Conservation (phyloP, 148 eudicot species). For the Fagopyrum esculentum region DNA sequence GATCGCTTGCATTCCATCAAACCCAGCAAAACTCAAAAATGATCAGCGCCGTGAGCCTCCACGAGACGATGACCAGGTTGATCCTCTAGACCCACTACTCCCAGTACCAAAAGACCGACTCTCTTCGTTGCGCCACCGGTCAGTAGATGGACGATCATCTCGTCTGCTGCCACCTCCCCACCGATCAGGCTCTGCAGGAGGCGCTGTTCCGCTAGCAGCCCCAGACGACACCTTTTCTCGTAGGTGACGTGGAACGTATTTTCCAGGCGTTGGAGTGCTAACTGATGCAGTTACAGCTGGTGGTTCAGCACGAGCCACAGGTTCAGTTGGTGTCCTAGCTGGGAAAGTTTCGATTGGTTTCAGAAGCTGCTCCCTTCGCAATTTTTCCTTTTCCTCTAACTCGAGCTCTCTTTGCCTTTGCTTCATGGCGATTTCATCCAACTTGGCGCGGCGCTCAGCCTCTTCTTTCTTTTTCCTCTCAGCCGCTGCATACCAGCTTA, state of each 20-base stretch:
- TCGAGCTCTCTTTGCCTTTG: slow-evolving; percentile 80
- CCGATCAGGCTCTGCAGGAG: slow-evolving; percentile 43
- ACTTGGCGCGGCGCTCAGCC: slow-evolving; percentile 60
- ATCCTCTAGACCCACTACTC: slow-evolving; percentile 19
- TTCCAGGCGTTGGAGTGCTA: slow-evolving; percentile 38
- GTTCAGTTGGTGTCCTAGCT: slow-evolving; percentile 23
- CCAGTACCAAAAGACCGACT: slow-evolving; percentile 1
- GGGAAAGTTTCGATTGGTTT: slow-evolving; percentile 22
- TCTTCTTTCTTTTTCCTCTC: slow-evolving; percentile 55
- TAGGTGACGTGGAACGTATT: slow-evolving; percentile 55
- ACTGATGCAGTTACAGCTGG: slow-evolving; percentile 50
- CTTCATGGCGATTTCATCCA: slow-evolving; percentile 82
- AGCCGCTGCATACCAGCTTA: slow-evolving; percentile 8
- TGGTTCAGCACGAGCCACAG: slow-evolving; percentile 17
- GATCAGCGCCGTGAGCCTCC: neutral
- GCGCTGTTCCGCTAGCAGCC: slow-evolving; percentile 15
- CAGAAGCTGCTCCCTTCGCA: slow-evolving; percentile 43
- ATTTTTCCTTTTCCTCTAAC: slow-evolving; percentile 67
- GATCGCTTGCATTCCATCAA: neutral
- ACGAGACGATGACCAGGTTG: slow-evolving; percentile 43
- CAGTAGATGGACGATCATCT: slow-evolving; percentile 38
- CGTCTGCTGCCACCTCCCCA: slow-evolving; percentile 34
- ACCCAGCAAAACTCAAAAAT: neutral
- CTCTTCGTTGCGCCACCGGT: slow-evolving; percentile 49
- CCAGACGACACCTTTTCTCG: slow-evolving; percentile 17